These are phyloP conservation scores for Zygotorulaspora florentina DNA, from an alignment of 805 yeast genomes.

Conservation along the genomic window DNA sequence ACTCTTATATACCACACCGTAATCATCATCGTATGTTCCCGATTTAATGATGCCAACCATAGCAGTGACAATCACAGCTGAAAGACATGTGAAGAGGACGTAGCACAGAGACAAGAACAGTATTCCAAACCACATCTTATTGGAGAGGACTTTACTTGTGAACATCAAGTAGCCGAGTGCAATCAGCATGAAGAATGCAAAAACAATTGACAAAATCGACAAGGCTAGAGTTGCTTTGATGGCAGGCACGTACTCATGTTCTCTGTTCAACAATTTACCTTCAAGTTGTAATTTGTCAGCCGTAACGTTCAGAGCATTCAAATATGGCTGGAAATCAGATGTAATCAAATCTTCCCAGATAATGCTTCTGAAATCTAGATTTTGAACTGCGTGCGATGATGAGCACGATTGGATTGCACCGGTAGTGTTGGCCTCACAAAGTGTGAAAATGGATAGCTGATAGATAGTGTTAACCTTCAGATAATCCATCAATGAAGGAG, in stretches of 20 bases:
- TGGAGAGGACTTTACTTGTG: slow-evolving; percentile 4
- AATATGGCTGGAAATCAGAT: slow-evolving; percentile 32
- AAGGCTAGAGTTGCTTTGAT: slow-evolving; percentile 31
- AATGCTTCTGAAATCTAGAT: slow-evolving; percentile 31
- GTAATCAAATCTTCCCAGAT: slow-evolving; percentile 27
- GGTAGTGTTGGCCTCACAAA: slow-evolving; percentile 25
- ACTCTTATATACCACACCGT: slow-evolving; percentile 24
- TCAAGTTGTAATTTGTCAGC: slow-evolving; percentile 28
- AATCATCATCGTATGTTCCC: slow-evolving; percentile 32
- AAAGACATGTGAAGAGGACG: slow-evolving; percentile 28
- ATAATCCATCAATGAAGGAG: slow-evolving; percentile 26
- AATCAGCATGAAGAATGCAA: slow-evolving; percentile 22
- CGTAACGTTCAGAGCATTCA: slow-evolving; percentile 26
- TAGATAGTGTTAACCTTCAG: slow-evolving; percentile 28
- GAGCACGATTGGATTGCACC: slow-evolving; percentile 25
- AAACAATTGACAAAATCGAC: slow-evolving; percentile 25
- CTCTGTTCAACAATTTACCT: slow-evolving; percentile 29
- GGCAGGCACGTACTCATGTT: slow-evolving; percentile 34
- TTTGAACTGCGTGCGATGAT: slow-evolving; percentile 32
- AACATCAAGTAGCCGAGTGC: slow-evolving; percentile 11
- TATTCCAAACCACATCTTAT: slow-evolving; percentile 18
- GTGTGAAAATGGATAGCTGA: slow-evolving; percentile 30
- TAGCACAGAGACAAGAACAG: slow-evolving; percentile 14
- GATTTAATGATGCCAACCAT: slow-evolving; percentile 30
- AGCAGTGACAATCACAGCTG: slow-evolving; percentile 29